Base-by-base conservation (phyloP, 345 rosid genomes). In the Mallotus nudiflorus region DNA sequence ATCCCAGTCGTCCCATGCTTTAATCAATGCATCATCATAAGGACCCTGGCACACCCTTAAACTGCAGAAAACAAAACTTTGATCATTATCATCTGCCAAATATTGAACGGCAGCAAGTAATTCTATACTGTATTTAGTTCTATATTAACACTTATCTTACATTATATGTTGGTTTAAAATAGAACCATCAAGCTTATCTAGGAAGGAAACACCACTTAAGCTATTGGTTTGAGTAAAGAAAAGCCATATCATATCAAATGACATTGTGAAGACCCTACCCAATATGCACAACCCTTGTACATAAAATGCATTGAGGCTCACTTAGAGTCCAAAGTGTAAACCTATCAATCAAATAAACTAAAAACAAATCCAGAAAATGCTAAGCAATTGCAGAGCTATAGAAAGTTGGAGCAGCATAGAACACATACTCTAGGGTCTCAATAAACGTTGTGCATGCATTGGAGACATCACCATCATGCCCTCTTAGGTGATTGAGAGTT, bases 1-100 rank as follows among this genome's bases (percentile, higher is more conserved):
- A 78, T 95, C 97, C 99, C 99, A 92, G 27, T 82, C 85, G 83
- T 95, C 99, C 99, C 99, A 95, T 45, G 98, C 96, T 82, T 70
- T 82, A 53, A 89, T 50, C 75, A 95, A 74, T 31, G 85, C 80
- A 65, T 77, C 75, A 71, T 85, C 96, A 80, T 95, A 95, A 50
- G 81, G 78, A 82, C 97, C 97, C 81, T 84, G 88, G 81, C 99
- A 95, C 33, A 95, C 96, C 78, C 77, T 85, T 59, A 90, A 80
- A 78, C 99, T 95, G 84, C 33, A 29, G 49, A 77, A 59, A 71
- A 71, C 49, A 35, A 27, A 69, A n/a, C n/a, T n/a, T 53, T 48
- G 3, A 42, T 48, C 16, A 56, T 46, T 5, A 35, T 54, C 35
- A 3, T 44, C 24, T 20, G n/a, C 18, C 2, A 33, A 57, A 52